Percentiles rank a stretch among this genome's conserved stretches.
Evolutionary conservation across 108 stramenopile genomes (phyloP).

Genomic region (Aurantiochytrium sp.): DNA sequence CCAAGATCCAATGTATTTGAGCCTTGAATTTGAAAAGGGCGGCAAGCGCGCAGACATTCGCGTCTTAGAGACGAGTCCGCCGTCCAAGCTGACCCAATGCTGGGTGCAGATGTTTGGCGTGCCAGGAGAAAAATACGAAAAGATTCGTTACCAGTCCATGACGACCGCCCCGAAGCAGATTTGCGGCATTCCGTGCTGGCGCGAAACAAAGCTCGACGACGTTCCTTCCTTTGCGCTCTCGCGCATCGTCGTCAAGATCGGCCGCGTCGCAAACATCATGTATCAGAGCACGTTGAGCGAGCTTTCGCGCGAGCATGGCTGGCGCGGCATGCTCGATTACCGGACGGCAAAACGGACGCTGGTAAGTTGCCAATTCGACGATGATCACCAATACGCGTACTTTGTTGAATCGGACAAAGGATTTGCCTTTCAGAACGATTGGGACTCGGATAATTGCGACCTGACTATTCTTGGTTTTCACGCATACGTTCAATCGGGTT

Average conservation of each 20-base stretch:
- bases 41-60: not conserved
- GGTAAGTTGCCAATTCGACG: not conserved
- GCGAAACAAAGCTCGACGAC: not conserved
- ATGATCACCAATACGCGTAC: not conserved
- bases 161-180: not conserved
- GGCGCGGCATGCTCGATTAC: not conserved
- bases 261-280: not conserved
- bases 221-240: not conserved
- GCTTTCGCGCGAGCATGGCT: not conserved
- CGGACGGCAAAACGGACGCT: not conserved
- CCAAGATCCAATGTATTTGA: not conserved
- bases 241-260: not conserved
- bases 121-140: not conserved
- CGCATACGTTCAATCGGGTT: not conserved
- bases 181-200: not conserved
- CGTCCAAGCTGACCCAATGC: not conserved
- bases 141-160: not conserved
- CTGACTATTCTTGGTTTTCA: not conserved
- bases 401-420: not conserved
- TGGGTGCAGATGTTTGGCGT: not conserved
- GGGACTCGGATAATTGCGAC: not conserved
- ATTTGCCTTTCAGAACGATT: not conserved
- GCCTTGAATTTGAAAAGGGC: not conserved
- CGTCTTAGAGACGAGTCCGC: not conserved
- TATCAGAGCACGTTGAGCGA: not conserved